A percentile compares a stretch with the other conserved stretches of the same genome.
Conservation (phyloP, 164 flowering plant genomes). For the Umbellularia californica region DNA sequence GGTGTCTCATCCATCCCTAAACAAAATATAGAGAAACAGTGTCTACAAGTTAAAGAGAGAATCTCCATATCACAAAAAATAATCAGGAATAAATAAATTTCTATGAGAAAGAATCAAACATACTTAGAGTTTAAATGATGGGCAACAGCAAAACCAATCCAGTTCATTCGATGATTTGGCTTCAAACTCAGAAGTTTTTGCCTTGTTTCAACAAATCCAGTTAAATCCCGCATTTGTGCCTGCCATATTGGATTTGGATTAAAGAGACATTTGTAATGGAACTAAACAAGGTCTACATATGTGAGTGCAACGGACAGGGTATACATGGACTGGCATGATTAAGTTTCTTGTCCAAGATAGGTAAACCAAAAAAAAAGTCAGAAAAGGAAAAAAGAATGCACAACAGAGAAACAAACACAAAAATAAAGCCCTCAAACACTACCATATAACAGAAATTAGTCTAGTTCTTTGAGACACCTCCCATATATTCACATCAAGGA, state of each 20-base stretch:
- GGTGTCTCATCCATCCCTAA: not conserved
- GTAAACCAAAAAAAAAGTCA: no score
- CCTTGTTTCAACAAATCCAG: conserved; percentile 97
- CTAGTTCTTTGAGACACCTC: no score
- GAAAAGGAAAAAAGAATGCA: no score
- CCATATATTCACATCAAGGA: no score
- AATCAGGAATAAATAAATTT: no score
- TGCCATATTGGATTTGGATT: conserved; percentile 18
- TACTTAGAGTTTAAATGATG: conserved; percentile 95
- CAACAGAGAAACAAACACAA: no score
- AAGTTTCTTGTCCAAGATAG: no score
- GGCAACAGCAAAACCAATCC: conserved; percentile 99
- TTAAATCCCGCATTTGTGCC: conserved; percentile 99
- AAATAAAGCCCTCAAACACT: no score
- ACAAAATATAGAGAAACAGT: not conserved
- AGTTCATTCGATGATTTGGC: conserved; percentile 98
- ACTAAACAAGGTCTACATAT: no score
- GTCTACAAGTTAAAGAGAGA: not conserved
- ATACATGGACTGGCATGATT: no score
- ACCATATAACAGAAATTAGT: no score
- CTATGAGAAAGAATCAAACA: conserved; percentile 5
- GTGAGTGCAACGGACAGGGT: no score
- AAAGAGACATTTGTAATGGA: not conserved
- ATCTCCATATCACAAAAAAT: not conserved
- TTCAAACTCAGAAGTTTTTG: conserved; percentile 86